Evolutionary conservation across 1,284 basidiomycete species (phyloP).

Genomic region (Boletus holoroseus): DNA sequence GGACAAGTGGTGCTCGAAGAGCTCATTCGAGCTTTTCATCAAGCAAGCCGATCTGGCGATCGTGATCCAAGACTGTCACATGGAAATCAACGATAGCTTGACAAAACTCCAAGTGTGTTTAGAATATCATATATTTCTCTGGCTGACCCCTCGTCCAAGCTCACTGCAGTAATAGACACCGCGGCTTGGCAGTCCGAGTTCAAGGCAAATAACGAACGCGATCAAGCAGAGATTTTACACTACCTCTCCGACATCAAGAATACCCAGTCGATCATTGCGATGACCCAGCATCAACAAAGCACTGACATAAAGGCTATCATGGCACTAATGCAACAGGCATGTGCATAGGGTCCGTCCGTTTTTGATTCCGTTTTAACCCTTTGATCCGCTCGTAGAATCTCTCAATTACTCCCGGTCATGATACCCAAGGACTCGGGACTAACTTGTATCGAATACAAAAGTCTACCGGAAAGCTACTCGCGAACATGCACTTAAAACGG

Average conservation of each 20-base stretch:
- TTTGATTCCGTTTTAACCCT: not conserved
- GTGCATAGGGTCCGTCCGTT: not conserved
- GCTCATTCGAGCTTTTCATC: conserved; percentile 38
- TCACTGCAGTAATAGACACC: conserved; percentile 42
- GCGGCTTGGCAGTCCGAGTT: conserved; percentile 45
- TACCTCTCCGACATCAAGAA: conserved; percentile 42
- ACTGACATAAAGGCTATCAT: conserved; percentile 38
- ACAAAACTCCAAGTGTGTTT: conserved; percentile 38
- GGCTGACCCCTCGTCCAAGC: conserved; percentile 29
- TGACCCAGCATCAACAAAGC: conserved; percentile 30
- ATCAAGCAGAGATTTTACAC: conserved; percentile 40
- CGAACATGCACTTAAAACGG: conserved; percentile 43
- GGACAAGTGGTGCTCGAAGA: conserved; percentile 38
- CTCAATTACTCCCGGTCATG: conserved; percentile 28
- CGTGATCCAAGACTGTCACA: conserved; percentile 41
- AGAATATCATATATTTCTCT: not conserved
- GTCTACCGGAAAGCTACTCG: conserved; percentile 41
- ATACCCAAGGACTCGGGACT: conserved; percentile 40
- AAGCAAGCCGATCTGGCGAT: conserved; percentile 40
- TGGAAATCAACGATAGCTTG: conserved; percentile 39
- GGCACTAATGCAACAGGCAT: conserved; percentile 43
- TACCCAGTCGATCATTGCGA: conserved; percentile 34
- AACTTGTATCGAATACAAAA: conserved; percentile 48
- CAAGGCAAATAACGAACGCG: conserved; percentile 33
- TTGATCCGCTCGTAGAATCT: conserved; percentile 24